These are phyloP conservation scores for Fusarium pseudograminearum DNA, from an alignment of 2,329 filamentous ascomycete genomes.

Conservation along the genomic window DNA sequence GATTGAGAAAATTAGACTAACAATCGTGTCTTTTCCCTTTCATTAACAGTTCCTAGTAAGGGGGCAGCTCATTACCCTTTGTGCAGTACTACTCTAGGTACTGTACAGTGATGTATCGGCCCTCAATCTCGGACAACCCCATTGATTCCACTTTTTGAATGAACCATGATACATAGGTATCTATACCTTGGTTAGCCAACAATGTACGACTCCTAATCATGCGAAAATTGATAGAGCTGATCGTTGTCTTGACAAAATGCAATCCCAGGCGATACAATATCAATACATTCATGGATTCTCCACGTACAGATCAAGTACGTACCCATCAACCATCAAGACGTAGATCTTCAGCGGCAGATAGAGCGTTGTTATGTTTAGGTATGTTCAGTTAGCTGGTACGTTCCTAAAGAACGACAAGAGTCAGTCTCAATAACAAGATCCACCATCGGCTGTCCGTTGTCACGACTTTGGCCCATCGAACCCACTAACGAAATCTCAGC, in stretches of 20 bases:
- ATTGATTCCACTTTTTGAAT: conserved; percentile 22
- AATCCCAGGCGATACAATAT: conserved; percentile 2
- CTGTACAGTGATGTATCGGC: conserved; percentile 15
- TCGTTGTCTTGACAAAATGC: conserved; percentile 5
- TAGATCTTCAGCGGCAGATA: conserved; percentile 12
- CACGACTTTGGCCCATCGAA: conserved; percentile 7
- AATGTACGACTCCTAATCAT: conserved; percentile 3
- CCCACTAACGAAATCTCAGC: conserved; percentile 37
- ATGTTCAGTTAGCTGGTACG: conserved; percentile 7
- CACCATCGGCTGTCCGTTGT: conserved; percentile 13
- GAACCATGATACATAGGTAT: neutral
- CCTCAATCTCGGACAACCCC: conserved; percentile 38
- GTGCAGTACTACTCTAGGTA: neutral
- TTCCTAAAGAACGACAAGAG: conserved; percentile 5
- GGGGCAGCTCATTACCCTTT: conserved; percentile 6
- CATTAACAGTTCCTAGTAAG: conserved; percentile 9
- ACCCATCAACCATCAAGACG: neutral
- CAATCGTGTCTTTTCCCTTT: neutral
- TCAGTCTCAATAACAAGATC: conserved; percentile 19
- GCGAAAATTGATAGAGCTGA: neutral
- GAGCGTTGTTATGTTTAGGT: conserved; percentile 6
- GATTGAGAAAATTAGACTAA: neutral
- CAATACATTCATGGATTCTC: neutral
- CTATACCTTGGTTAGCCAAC: neutral
- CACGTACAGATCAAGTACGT: conserved; percentile 13